Base-by-base conservation (phyloP, 2,329 filamentous ascomycete genomes). In the Zopfia rhizophila region DNA sequence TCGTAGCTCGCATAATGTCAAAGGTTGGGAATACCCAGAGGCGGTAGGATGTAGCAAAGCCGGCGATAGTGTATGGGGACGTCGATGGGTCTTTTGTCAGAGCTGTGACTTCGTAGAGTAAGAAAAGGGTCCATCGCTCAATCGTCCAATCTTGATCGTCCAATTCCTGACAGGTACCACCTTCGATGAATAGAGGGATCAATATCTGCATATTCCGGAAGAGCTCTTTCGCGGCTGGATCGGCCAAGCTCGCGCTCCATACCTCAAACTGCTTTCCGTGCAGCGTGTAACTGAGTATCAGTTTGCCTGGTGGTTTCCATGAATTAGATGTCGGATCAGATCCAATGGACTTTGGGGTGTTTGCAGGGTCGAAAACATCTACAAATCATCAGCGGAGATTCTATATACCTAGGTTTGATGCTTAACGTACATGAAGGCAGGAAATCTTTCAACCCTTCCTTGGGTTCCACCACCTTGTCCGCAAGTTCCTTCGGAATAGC, bases 121-220 rank as follows among this genome's bases (percentile, higher is more conserved):
- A 86, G 74, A 91, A 97, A n/a, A 97, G 75, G 1, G 89, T 91
- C 94, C 94, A 99, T 61, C 93, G 83, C 50, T 91, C 83, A 14
- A 87, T 73, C 0, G 85, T 86, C 79, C 84, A 87, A 51, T 92
- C 60, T 1, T 87, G 82, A 39, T 89, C 81, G 27, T 91, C 85
- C 2, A 87, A 76, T 12, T 83, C 83, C 32, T 97, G 85, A 25
- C 84, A 84, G 4, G 85, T 89, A n/a, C 92, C 94, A 19, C 90
- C 94, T 70, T 99, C 95, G 51, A 99, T 97, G 69, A 91, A 95
- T 48, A 97, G 79, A 12, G 90, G 85, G 4, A 92, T 84, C 24
- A 96, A 78, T 43, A 97, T 84, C 73, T 96, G 91, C 55, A 95
- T 83, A 39, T 92, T 90, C 51, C 84, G 84, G 62, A 96, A 78